A percentile compares a stretch with the other conserved stretches of the same genome.
phyloP scores from a whole-genome alignment of 139 green algal genomes.

The Chlorella sp. region DNA sequence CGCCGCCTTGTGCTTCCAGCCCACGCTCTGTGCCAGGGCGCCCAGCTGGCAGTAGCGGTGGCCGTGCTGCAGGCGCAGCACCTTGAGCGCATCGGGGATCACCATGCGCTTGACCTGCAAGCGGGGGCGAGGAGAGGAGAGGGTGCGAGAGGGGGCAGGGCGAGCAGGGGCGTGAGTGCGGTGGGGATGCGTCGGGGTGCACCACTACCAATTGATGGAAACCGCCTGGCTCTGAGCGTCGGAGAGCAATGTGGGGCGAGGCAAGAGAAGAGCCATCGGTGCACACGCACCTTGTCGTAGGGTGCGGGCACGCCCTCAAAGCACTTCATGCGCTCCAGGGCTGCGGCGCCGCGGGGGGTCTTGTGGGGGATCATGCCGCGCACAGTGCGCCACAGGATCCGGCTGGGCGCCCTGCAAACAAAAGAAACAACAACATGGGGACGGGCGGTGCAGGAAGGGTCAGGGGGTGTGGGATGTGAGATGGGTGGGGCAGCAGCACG shows the following conservation, averaged over 20 bases:
- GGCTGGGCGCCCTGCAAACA: constrained; percentile 73
- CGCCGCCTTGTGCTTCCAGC: constrained; percentile 95
- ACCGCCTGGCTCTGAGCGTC: too few species aligned
- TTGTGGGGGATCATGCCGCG: constrained; percentile 99
- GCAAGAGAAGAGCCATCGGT: background rate
- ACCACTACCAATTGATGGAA: too few species aligned
- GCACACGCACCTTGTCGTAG: constrained; percentile 43
- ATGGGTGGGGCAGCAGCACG: background rate
- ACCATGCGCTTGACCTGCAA: constrained; percentile 96
- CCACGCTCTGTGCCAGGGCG: constrained; percentile 84
- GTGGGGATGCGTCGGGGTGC: too few species aligned
- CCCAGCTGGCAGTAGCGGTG: constrained; percentile 94
- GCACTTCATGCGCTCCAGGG: constrained; percentile 95
- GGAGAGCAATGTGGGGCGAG: too few species aligned
- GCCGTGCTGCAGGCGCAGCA: constrained; percentile 92
- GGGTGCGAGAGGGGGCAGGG: background rate
- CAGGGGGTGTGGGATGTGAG: background rate
- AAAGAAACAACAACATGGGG: too few species aligned
- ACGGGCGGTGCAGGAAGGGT: background rate
- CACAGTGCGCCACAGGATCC: constrained; percentile 95
- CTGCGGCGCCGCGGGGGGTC: constrained; percentile 89
- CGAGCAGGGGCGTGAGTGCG: background rate
- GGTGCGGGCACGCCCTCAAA: constrained; percentile 95
- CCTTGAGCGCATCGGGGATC: constrained; percentile 97
- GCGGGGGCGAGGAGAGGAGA: constrained; percentile 59